Conservation (phyloP, 306 rosid species). For the Pyrus betulifolia region DNA sequence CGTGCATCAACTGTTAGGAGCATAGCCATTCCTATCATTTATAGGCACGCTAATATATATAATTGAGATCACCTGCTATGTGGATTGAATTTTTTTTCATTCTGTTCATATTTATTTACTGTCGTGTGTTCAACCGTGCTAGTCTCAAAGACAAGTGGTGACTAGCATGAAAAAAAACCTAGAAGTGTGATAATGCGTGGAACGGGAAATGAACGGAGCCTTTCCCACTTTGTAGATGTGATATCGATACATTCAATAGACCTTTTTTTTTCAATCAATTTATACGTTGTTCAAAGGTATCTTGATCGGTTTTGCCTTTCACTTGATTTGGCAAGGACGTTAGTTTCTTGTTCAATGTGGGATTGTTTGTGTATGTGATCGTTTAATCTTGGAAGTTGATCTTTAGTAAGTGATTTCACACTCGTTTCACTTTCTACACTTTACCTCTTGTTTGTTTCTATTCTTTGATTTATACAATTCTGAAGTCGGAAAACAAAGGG, state of each 20-base stretch:
- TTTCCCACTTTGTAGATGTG: conserved; percentile 30
- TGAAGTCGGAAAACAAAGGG: too few relatives aligned
- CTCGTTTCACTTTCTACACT: too few relatives aligned
- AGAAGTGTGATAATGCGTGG: background rate
- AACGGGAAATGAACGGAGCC: conserved; percentile 8
- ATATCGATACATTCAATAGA: background rate
- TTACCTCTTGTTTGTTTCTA: too few relatives aligned
- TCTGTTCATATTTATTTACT: conserved; percentile 72
- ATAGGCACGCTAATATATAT: conserved; percentile 60
- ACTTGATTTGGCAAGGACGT: background rate
- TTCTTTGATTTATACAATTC: too few relatives aligned
- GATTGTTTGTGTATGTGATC: conserved; percentile 2
- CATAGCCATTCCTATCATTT: conserved; percentile 88
- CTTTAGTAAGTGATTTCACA: background rate
- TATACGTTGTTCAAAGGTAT: background rate
- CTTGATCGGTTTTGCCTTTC: background rate
- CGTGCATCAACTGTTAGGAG: conserved; percentile 89
- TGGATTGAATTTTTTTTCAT: conserved; percentile 82
- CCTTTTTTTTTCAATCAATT: background rate
- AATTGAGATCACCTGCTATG: conserved; percentile 88
- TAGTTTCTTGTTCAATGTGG: background rate
- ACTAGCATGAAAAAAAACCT: background rate
- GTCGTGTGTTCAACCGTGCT: conserved; percentile 85
- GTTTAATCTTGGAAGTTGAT: background rate
- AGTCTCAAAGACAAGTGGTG: conserved; percentile 92